Percentiles rank a stretch among this genome's conserved stretches.
Conservation (phyloP, 257 asterid species). For the Agastache rugosa region DNA sequence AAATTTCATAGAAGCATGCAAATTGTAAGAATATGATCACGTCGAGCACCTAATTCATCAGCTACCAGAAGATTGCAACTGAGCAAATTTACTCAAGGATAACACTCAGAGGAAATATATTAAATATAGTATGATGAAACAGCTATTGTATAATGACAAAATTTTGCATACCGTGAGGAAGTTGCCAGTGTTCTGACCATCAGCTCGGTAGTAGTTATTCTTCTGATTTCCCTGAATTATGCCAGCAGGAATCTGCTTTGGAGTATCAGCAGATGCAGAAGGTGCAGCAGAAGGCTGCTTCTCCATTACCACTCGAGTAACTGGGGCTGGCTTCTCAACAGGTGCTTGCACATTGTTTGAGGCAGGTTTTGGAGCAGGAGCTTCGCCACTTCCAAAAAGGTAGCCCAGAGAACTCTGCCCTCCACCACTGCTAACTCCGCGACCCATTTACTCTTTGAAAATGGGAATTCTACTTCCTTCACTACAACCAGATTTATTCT, state of each 20-base stretch:
- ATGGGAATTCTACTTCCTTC: conserved; percentile 31
- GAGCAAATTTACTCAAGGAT: neutral
- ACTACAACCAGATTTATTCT: neutral
- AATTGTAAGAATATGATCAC: neutral
- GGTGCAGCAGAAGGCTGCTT: conserved; percentile 56
- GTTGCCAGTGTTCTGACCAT: conserved; percentile 84
- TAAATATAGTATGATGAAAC: neutral
- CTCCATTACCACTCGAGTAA: conserved; percentile 45
- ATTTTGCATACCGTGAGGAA: conserved; percentile 70
- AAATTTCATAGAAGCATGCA: neutral
- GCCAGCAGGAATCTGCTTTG: conserved; percentile 76
- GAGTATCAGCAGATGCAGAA: conserved; percentile 47
- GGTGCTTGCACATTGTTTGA: conserved; percentile 49
- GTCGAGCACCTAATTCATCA: neutral
- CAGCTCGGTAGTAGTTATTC: conserved; percentile 73
- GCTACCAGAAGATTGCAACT: neutral
- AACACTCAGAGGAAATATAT: neutral
- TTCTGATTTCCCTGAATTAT: conserved; percentile 54
- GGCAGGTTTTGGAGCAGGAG: conserved; percentile 59
- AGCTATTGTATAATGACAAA: neutral
- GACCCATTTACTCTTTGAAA: conserved; percentile 55
- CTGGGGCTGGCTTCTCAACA: conserved; percentile 52
- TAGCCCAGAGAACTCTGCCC: conserved; percentile 86
- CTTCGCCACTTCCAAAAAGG: conserved; percentile 76
- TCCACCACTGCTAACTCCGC: conserved; percentile 88